A percentile compares a stretch with the other conserved stretches of the same genome.
phyloP scores from a whole-genome alignment of 202 grass and related monocot genomes.

The Schoenoplectus triqueter region DNA sequence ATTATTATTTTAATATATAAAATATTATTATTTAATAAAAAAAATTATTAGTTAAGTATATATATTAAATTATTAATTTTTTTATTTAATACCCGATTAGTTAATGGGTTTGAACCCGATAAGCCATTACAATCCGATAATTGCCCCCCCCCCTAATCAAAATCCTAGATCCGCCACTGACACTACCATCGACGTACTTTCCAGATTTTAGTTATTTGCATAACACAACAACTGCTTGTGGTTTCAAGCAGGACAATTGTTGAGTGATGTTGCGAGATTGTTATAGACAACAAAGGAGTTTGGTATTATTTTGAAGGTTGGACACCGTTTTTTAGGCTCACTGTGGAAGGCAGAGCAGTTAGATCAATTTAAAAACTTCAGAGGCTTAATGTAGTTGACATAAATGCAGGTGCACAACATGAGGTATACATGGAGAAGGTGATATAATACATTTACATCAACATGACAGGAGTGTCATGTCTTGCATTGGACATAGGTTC shows the following conservation, averaged over 20 bases:
- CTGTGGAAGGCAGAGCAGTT: neutral
- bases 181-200: neutral
- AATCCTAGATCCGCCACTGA: neutral
- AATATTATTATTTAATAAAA: too few species aligned
- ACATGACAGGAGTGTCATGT: neutral
- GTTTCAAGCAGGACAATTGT: constrained; percentile 12
- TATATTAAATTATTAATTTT: too few species aligned
- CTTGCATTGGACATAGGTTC: neutral
- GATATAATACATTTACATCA: neutral
- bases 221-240: neutral
- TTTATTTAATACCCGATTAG: too few species aligned
- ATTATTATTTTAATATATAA: too few species aligned
- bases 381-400: neutral
- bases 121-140: too few species aligned
- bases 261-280: neutral
- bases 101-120: too few species aligned
- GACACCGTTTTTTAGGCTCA: neutral
- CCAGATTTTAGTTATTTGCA: neutral
- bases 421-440: neutral
- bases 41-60: too few species aligned
- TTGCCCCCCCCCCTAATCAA: too few species aligned
- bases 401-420: neutral
- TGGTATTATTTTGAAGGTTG: neutral
- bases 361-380: neutral
- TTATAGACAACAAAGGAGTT: neutral